A percentile compares a stretch with the other conserved stretches of the same genome.
These are phyloP conservation scores for Lophiostoma macrostomum DNA, from an alignment of 495 filamentous ascomycete species.

Conservation along the genomic window DNA sequence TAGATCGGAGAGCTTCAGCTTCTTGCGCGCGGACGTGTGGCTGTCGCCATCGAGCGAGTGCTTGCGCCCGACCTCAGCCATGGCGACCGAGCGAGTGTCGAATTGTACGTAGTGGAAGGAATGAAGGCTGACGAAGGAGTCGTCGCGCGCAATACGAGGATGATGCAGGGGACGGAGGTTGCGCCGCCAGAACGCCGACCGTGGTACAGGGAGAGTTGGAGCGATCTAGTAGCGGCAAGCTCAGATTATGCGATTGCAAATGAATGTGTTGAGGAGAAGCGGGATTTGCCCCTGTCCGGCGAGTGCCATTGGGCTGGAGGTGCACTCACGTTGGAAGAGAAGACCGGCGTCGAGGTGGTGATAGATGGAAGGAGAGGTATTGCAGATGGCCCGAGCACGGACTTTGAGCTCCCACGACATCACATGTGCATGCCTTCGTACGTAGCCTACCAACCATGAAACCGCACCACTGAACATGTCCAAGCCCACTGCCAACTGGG, in stretches of 20 bases:
- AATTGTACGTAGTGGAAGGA: not conserved
- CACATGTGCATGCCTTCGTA: too few species aligned
- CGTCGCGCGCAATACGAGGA: not conserved
- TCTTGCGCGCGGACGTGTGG: conserved; percentile 51
- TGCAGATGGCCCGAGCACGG: too few species aligned
- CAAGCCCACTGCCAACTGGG: conserved; percentile 86
- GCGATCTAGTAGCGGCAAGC: too few species aligned
- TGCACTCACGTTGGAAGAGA: too few species aligned
- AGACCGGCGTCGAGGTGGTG: too few species aligned
- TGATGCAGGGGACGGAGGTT: conserved; percentile 13
- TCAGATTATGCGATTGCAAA: too few species aligned
- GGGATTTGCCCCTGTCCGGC: too few species aligned
- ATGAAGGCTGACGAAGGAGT: conserved; percentile 5
- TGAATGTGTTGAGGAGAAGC: too few species aligned
- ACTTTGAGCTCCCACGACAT: too few species aligned
- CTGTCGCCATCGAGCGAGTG: conserved; percentile 22
- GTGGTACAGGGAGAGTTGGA: too few species aligned
- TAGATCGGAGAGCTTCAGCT: conserved; percentile 80
- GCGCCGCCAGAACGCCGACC: conserved; percentile 1
- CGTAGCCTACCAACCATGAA: conserved; percentile 13
- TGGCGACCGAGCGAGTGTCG: conserved; percentile 13
- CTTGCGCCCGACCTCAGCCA: conserved; percentile 29
- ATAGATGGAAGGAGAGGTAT: too few species aligned
- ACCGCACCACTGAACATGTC: conserved; percentile 36
- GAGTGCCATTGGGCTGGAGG: too few species aligned